These are phyloP conservation scores for Apostasia ramifera DNA, from an alignment of 106 monocot species.

Conservation along the genomic window DNA sequence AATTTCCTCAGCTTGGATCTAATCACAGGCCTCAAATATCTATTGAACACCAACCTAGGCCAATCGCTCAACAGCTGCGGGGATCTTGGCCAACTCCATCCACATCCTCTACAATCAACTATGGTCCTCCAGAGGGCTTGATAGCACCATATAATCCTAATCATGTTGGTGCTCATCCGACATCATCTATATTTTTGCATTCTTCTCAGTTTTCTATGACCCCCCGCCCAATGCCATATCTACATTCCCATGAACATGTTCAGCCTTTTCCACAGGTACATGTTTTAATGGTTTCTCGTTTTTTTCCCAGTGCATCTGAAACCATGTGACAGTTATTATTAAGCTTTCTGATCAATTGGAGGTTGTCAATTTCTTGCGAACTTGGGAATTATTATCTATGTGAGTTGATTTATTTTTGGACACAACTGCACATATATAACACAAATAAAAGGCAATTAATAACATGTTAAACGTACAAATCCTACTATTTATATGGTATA, in stretches of 20 bases:
- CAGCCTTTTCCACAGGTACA: conserved; percentile 52
- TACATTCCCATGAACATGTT: conserved; percentile 45
- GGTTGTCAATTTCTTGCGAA: too few relatives aligned
- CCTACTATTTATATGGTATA: too few relatives aligned
- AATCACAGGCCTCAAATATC: conserved; percentile 45
- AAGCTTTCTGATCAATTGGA: too few relatives aligned
- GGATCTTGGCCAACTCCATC: conserved; percentile 47
- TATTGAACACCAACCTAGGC: conserved; percentile 36
- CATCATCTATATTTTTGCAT: conserved; percentile 56
- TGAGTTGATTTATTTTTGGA: too few relatives aligned
- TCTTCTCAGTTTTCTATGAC: conserved; percentile 52
- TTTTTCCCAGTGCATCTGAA: conserved; percentile 1
- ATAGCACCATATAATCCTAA: conserved; percentile 45
- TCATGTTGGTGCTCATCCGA: conserved; percentile 29
- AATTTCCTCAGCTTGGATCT: conserved; percentile 81
- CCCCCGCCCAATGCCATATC: conserved; percentile 39
- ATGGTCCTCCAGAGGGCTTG: conserved; percentile 63
- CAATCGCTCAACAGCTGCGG: conserved; percentile 42
- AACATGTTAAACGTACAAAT: too few relatives aligned
- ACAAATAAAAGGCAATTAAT: too few relatives aligned
- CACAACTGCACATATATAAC: too few relatives aligned
- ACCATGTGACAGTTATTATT: too few relatives aligned
- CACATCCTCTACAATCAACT: conserved; percentile 32
- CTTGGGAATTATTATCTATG: too few relatives aligned
- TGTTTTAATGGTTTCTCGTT: not conserved